Evolutionary conservation across 805 yeast genomes (phyloP), one percentile per base, ranked within the genome.

Genomic region (Ogataea methylovora): DNA sequence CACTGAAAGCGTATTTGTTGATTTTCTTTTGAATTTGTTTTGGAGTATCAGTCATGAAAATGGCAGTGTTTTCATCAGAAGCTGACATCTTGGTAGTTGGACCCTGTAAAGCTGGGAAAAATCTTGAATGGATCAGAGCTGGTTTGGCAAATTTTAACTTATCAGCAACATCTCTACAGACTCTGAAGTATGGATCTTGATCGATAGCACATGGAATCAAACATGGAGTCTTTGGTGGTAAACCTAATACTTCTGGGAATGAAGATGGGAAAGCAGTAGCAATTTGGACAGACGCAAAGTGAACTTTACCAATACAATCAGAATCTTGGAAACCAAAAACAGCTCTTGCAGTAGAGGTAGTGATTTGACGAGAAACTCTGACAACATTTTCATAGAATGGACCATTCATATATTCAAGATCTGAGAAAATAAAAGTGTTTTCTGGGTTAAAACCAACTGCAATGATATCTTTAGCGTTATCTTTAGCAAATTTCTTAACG

Each of bases 141-240:
- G 97, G 97, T 63, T 92, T 92, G 42, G 87, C 67, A 57, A 73
- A 94, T 60, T 81, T 83, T 57, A 92, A 73, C 61, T 90, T 92
- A 52, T 79, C 87, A 9, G 98, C 97, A 45, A 92, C 98, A 58
- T 92, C 98, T 63, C 98, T 75, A 61, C 95, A 85, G 16, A 92
- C 94, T 62, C 98, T 75, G 69, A 92, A 92, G 61, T 92, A 92
- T 21, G 98, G 97, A 60, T 92, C 98, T 68, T 90, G 98, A 58
- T 92, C 98, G 56, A 92, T 92, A 31, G 98, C 98, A 71, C 98
- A 92, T 26, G 98, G 98, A 59, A 92, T 92, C 59, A 92, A 69
- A 61, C 95, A 86, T 42, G 96, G 97, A 0, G 97, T 86, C 65
- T 88, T 92, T 32, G 79, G 67, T 30, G 94, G 85, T 50, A 80